phyloP scores from a whole-genome alignment of 2,329 filamentous ascomycete genomes.

The Hypocreales sp. region DNA sequence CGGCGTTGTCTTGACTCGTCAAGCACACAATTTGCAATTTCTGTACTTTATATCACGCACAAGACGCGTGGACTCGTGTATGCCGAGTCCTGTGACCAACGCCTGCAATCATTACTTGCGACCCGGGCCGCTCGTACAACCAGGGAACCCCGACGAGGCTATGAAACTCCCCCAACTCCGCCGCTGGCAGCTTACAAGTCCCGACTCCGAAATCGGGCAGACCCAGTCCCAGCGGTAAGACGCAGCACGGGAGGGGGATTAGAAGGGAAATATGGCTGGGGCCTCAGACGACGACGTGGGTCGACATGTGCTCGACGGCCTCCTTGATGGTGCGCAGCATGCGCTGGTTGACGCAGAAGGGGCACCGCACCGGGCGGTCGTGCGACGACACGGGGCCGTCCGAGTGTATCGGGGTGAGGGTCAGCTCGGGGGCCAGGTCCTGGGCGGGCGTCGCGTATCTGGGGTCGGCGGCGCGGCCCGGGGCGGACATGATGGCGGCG shows the following conservation, averaged over 20 bases:
- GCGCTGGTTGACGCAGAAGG: constrained; percentile 45
- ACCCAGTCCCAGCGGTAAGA: too few relatives aligned
- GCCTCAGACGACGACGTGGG: constrained; percentile 39
- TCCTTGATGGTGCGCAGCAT: constrained; percentile 46
- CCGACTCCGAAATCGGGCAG: neutral
- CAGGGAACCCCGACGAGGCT: too few relatives aligned
- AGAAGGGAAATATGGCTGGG: too few relatives aligned
- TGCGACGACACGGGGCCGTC: constrained; percentile 27
- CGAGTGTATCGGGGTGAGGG: constrained; percentile 38
- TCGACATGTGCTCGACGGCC: constrained; percentile 46
- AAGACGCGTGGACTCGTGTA: too few relatives aligned
- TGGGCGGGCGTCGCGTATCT: constrained; percentile 19
- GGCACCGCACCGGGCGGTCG: constrained; percentile 38
- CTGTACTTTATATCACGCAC: too few relatives aligned
- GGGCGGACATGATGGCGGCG: constrained; percentile 16
- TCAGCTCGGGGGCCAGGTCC: constrained; percentile 25
- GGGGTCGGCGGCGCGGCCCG: constrained; percentile 12
- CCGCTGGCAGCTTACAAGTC: neutral
- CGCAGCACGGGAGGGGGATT: too few relatives aligned
- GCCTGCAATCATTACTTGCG: too few relatives aligned
- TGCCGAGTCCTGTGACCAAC: too few relatives aligned
- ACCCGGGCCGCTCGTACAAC: too few relatives aligned
- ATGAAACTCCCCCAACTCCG: constrained; percentile 1
- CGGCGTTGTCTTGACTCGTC: too few relatives aligned
- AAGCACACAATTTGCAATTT: too few relatives aligned